Conservation (phyloP, 1,284 basidiomycete genomes). For the Serendipita sp. region DNA sequence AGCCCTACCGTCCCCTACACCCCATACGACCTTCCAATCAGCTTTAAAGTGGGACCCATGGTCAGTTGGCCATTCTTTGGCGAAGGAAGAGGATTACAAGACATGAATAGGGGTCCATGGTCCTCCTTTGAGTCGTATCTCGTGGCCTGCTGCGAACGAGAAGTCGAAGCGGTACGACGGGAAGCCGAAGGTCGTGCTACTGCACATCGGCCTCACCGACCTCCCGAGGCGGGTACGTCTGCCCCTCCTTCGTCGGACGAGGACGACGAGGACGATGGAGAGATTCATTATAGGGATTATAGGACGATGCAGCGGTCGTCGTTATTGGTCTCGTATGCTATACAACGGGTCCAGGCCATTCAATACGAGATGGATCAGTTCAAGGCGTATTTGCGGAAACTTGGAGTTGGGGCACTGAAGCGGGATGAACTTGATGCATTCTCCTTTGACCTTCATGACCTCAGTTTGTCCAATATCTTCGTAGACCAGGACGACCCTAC, state of each 20-base stretch:
- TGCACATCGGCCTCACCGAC: conserved; percentile 57
- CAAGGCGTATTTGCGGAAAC: conserved; percentile 45
- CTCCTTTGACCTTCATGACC: conserved; percentile 60
- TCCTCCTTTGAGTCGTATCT: conserved; percentile 41
- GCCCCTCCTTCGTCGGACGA: conserved; percentile 31
- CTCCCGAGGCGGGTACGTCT: conserved; percentile 54
- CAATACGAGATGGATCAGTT: conserved; percentile 55
- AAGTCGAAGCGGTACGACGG: conserved; percentile 48
- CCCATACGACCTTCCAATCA: neutral
- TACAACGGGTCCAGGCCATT: conserved; percentile 44
- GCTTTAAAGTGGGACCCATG: conserved; percentile 56
- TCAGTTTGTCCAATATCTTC: conserved; percentile 68
- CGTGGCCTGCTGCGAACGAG: conserved; percentile 46
- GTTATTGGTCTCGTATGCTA: conserved; percentile 55
- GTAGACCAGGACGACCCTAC: conserved; percentile 53
- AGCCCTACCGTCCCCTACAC: conserved; percentile 13
- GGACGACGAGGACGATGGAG: conserved; percentile 15
- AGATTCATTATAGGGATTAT: conserved; percentile 59
- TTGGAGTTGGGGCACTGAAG: conserved; percentile 22
- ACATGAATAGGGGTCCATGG: conserved; percentile 67
- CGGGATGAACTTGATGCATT: conserved; percentile 33
- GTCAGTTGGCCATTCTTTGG: conserved; percentile 81
- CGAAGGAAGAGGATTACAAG: conserved; percentile 52
- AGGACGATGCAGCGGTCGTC: conserved; percentile 60
- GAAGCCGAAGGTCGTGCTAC: conserved; percentile 63